phyloP scores from a whole-genome alignment of 2,329 filamentous ascomycete genomes.

The Fusarium algeriense region DNA sequence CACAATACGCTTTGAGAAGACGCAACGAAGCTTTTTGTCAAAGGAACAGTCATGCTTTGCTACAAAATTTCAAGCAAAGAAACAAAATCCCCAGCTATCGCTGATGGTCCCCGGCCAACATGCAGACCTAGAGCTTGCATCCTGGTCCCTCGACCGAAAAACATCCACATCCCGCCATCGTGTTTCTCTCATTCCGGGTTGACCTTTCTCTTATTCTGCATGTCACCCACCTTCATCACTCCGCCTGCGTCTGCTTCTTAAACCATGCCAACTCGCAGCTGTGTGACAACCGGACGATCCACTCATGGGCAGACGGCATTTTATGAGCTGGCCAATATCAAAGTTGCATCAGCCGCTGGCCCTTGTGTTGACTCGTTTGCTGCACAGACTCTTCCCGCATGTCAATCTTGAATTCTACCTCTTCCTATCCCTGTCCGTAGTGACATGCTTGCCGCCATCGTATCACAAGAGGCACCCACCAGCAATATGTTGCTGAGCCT shows the following conservation, averaged over 20 bases:
- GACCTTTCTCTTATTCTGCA: constrained; percentile 38
- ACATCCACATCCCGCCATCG: constrained; percentile 35
- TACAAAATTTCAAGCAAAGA: background rate
- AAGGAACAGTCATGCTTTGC: background rate
- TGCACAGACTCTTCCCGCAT: constrained; percentile 46
- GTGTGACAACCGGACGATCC: constrained; percentile 46
- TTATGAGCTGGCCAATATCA: constrained; percentile 65
- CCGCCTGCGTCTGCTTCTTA: constrained; percentile 39
- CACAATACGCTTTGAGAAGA: background rate
- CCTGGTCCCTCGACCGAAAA: constrained; percentile 15
- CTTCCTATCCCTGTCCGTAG: constrained; percentile 30
- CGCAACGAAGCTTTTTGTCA: background rate
- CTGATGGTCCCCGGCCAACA: constrained; percentile 12
- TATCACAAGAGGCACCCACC: constrained; percentile 41
- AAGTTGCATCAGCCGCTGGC: constrained; percentile 61
- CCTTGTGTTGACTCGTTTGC: constrained; percentile 41
- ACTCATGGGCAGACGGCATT: constrained; percentile 44
- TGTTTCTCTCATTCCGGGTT: constrained; percentile 24
- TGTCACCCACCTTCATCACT: constrained; percentile 44
- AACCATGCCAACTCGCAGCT: constrained; percentile 40
- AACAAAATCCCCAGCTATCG: constrained; percentile 32
- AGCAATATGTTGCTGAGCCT: constrained; percentile 35
- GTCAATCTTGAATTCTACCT: constrained; percentile 48
- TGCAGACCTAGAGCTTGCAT: constrained; percentile 16
- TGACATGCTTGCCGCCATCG: constrained; percentile 43